These are phyloP conservation scores for Teratosphaeria viscida DNA, from an alignment of 2,329 filamentous ascomycete genomes.

Conservation along the genomic window DNA sequence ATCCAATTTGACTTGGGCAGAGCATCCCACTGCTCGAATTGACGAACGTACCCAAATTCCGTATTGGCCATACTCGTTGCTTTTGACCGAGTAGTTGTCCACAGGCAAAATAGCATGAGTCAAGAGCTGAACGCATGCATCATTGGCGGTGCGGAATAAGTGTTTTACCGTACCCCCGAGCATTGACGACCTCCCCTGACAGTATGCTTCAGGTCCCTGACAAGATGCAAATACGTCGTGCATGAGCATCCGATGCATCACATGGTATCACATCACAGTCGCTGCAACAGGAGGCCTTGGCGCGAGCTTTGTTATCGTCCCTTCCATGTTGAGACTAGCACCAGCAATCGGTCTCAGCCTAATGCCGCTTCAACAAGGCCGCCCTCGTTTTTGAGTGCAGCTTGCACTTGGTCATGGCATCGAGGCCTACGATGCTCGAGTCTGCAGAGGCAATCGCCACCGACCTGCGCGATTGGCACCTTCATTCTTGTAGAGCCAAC, in stretches of 20 bases:
- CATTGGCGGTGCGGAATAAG: background rate
- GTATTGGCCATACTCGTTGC: constrained; percentile 38
- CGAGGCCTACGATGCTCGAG: too few species aligned
- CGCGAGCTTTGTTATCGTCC: background rate
- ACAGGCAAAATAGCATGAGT: background rate
- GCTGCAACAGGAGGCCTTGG: too few species aligned
- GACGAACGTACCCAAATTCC: constrained; percentile 78
- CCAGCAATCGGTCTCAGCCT: background rate
- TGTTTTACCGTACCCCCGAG: background rate
- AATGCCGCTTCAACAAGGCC: background rate
- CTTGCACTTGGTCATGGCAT: background rate
- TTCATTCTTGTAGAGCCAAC: too few species aligned
- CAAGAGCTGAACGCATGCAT: background rate
- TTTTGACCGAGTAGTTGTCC: background rate
- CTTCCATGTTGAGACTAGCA: background rate
- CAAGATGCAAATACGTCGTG: too few species aligned
- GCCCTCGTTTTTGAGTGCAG: background rate
- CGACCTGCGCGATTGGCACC: too few species aligned
- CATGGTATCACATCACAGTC: too few species aligned
- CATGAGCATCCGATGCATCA: too few species aligned
- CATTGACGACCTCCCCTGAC: too few species aligned
- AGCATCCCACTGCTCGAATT: constrained; percentile 72
- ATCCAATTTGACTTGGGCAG: constrained; percentile 91
- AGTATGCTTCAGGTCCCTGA: background rate
- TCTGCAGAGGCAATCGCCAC: too few species aligned